Base-by-base conservation (phyloP, 345 rosid species). In the Dipteronia sinensis region DNA sequence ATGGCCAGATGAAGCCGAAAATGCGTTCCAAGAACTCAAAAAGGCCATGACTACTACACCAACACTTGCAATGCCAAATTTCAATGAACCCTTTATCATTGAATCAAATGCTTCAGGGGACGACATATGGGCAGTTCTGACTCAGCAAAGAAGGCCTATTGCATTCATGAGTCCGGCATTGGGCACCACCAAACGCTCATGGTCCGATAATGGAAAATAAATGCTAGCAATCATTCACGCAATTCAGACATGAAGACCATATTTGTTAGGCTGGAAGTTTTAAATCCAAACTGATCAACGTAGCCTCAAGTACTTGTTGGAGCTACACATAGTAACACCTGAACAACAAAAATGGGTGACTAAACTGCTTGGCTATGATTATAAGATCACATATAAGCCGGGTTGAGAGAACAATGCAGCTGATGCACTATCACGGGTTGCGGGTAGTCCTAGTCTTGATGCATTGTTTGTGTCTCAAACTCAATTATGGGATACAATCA, bases 161-260 rank as follows among this genome's bases (percentile, higher is more conserved):
- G 62, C 79, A 0, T 76, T 23, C n/a, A 63, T 64, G 47, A 75
- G 63, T 11, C 27, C 29, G 47, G 71, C 71, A 19, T 17, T 31
- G 16, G 65, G 78, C 0, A 8, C 1, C 44, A 15, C 53, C 42
- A 66, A 66, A 31, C 0, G 2, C 4, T 65, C 72, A 0, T 65
- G 3, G 63, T 65, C 63, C 0, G 1, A 1, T 3, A 62, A 74
- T 20, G 38, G 1, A 2, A 71, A 71, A 1, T 44, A 55, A 20
- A 71, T 23, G 75, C 64, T 69, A 16, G 73, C 73, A 1, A 69
- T 69, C 15, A 12, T 69, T 9, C 22, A 69, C 3, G 58, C 73
- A 2, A 69, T 20, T 7, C 2, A 8, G 0, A 69, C 31, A 6
- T 69, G 31, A 34, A 6, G n/a, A 1, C 31, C 73, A 15, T 69